Conservation (phyloP, 768 basidiomycete genomes). For the Wakefieldia striispora region DNA sequence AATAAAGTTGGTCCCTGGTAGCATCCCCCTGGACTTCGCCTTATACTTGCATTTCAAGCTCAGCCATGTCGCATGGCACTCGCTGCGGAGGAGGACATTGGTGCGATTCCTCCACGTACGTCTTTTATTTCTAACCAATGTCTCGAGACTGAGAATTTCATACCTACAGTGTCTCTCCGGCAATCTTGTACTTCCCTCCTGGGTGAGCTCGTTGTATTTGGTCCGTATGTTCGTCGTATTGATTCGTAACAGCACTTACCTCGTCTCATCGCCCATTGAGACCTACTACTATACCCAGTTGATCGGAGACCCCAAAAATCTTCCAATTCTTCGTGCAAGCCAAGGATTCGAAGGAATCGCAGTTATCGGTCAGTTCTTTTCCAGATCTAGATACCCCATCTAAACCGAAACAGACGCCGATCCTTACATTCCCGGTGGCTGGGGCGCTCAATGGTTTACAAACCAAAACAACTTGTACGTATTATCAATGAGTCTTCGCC, state of each 20-base stretch:
- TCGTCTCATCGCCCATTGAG: conserved; percentile 62
- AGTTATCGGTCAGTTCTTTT: conserved; percentile 55
- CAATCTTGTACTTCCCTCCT: conserved; percentile 69
- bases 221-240: neutral
- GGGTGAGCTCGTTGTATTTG: conserved; percentile 41
- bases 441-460: conserved; percentile 21
- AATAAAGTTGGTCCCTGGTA: conserved; percentile 49
- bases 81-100: conserved; percentile 58
- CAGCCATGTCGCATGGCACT: conserved; percentile 57
- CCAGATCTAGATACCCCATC: neutral
- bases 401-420: conserved; percentile 50
- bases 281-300: conserved; percentile 77
- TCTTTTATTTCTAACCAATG: neutral
- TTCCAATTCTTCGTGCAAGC: conserved; percentile 66
- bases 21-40: neutral
- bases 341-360: conserved; percentile 66
- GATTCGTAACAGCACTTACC: conserved; percentile 50
- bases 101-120: conserved; percentile 49
- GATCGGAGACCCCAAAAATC: conserved; percentile 70
- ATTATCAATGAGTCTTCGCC: neutral
- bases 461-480: conserved; percentile 25
- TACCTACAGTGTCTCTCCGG: conserved; percentile 44
- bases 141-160: neutral
- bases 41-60: conserved; percentile 35
- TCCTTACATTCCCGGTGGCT: conserved; percentile 62